Evolutionary conservation across 257 asterid genomes (phyloP), one percentile per base, ranked within the genome.

Genomic region (Orobanche coerulescens): DNA sequence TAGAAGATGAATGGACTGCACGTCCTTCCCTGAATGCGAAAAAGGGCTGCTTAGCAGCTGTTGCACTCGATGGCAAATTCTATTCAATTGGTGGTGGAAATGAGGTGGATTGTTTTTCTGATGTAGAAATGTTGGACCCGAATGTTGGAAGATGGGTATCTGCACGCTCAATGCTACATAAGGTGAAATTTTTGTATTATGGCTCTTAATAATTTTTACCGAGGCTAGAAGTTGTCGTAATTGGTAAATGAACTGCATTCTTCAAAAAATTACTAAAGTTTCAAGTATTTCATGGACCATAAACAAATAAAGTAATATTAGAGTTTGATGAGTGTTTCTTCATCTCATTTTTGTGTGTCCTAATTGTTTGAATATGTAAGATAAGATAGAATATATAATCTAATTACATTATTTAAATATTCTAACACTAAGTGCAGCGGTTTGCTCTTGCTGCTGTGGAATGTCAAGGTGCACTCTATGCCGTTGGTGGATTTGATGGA

Each of bases 51-150:
- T 75, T 81, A 68, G 89, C 82, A 62, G 76, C 76, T 74, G 87
- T 83, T 61, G 60, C 78, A 23, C 63, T 80, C 72, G 56, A 81
- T 42, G 86, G 80, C 56, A 88, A 81, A 61, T 64, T 88, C n/a
- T 88, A 68, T 74, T 84, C 86, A 23, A 16, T 83, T 20, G 95
- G 96, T 71, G 96, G 95, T 65, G 93, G 89, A 52, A 64, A 81
- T 70, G 83, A 86, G 42, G 24, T 23, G 26, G 81, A 75, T 4
- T 40, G 80, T 73, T 78, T 80, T 67, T 71, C 94, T 18, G 68
- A 63, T 25, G 92, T 88, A 34, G 88, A 83, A 71, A 83, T 88
- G 88, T 78, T 78, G 28, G 93, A 88, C 70, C 66, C 76, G 19
- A 61, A 71, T 56, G 71, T 79, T 63, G 90, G 92, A 22, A 71